Evolutionary conservation across 139 green algal species (phyloP).

Genomic region (Micractinium conductrix): DNA sequence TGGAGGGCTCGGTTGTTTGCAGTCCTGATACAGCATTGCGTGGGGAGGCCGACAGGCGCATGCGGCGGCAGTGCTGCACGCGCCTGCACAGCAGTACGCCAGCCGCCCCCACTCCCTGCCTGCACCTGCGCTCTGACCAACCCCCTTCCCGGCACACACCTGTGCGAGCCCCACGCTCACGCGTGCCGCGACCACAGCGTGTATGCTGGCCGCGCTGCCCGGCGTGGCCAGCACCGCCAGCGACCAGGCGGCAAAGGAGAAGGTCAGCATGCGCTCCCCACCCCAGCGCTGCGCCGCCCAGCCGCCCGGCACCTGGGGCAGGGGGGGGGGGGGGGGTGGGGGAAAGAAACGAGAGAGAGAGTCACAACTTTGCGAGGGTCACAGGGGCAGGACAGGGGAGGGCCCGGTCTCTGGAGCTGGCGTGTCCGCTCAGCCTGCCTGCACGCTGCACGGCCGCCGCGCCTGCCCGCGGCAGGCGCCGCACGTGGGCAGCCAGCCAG

Average conservation of each 20-base stretch:
- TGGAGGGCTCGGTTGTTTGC: too few relatives aligned
- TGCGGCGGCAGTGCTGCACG: background rate
- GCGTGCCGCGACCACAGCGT: slow-evolving; percentile 53
- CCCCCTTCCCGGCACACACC: background rate
- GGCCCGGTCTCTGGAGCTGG: background rate
- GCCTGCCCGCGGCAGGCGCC: background rate
- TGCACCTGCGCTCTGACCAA: too few relatives aligned
- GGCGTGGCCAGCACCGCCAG: slow-evolving; percentile 83
- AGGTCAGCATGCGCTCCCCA: slow-evolving; percentile 78
- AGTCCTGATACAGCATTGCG: background rate
- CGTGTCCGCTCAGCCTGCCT: background rate
- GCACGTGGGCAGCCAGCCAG: background rate
- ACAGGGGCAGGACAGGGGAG: background rate
- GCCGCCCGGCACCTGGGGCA: slow-evolving; percentile 88
- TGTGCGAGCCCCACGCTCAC: slow-evolving; percentile 88
- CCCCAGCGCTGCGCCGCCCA: slow-evolving; percentile 92
- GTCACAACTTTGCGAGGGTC: too few relatives aligned
- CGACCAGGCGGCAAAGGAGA: slow-evolving; percentile 89
- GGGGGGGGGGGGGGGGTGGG: background rate
- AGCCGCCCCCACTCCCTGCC: too few relatives aligned
- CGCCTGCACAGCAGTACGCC: background rate
- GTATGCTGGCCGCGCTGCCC: slow-evolving; percentile 10
- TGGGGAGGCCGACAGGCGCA: background rate
- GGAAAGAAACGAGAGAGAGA: too few relatives aligned
- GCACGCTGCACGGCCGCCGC: background rate